Evolutionary conservation across 352 stramenopile genomes (phyloP).

Genomic region (Elongisporangium senticosum): DNA sequence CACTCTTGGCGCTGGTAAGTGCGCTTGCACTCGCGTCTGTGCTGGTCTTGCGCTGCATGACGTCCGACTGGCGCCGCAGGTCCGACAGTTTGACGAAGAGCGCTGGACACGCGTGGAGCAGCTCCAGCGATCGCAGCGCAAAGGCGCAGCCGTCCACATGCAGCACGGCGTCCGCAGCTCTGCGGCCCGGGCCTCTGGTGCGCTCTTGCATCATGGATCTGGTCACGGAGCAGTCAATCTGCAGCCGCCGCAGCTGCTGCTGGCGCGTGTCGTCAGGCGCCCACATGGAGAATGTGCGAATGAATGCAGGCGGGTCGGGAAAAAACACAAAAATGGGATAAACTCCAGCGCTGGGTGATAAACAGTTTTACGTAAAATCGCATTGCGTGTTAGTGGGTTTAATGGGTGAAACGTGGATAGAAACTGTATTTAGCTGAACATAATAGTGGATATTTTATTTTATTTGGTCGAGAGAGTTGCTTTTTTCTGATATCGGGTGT

Average conservation of each 20-base stretch:
- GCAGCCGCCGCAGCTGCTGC: background rate
- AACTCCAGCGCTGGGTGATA: background rate
- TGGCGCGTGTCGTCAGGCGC: background rate
- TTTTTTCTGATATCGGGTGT: background rate
- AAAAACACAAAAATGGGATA: background rate
- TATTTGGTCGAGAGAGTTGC: background rate
- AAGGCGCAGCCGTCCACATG: conserved; percentile 51
- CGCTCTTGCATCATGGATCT: background rate
- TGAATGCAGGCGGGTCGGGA: background rate
- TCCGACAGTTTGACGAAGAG: conserved; percentile 29
- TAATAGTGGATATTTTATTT: background rate
- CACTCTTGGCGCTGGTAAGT: background rate
- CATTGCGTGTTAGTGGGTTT: background rate
- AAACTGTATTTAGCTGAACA: background rate
- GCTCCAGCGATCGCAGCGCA: conserved; percentile 23
- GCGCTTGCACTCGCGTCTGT: background rate
- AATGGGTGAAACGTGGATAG: background rate
- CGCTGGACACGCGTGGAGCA: conserved; percentile 27
- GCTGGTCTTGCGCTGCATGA: conserved; percentile 1
- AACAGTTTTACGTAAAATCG: too few relatives aligned
- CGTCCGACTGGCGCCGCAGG: conserved; percentile 10
- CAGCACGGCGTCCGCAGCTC: conserved; percentile 29
- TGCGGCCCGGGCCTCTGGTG: background rate
- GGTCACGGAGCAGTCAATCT: background rate
- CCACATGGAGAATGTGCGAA: background rate